Conservation (phyloP, 78 protist genomes). For the Dictyostelium brefeldianum region DNA sequence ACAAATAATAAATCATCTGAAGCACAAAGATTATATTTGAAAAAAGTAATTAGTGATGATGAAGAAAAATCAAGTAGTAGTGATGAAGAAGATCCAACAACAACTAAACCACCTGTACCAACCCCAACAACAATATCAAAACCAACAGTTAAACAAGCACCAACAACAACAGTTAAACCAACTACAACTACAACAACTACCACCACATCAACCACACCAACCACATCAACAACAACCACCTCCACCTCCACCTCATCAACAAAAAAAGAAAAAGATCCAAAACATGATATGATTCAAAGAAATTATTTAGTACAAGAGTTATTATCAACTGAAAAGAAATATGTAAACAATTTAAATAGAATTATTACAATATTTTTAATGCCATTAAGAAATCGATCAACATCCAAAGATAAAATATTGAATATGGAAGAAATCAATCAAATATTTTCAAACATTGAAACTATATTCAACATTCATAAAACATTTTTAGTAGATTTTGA, state of each 20-base stretch:
- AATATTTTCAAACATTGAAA: slow-evolving; percentile 64
- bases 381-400: slow-evolving; percentile 41
- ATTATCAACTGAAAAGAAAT: slow-evolving; percentile 68
- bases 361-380: slow-evolving; percentile 69
- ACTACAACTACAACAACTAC: background rate
- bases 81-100: slow-evolving; percentile 28
- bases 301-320: slow-evolving; percentile 68
- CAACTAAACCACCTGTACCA: background rate
- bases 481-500: slow-evolving; percentile 62
- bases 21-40: slow-evolving; percentile 39
- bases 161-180: background rate
- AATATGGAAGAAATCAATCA: slow-evolving; percentile 58
- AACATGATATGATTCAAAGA: slow-evolving; percentile 49
- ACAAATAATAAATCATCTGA: background rate
- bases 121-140: background rate
- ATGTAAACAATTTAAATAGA: slow-evolving; percentile 68
- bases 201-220: background rate
- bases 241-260: too few relatives aligned
- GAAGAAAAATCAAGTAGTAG: slow-evolving; percentile 26
- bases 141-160: background rate
- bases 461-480: slow-evolving; percentile 52
- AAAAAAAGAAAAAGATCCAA: background rate
- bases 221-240: background rate
- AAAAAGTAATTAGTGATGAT: slow-evolving; percentile 3
- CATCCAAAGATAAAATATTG: slow-evolving; percentile 52